Evolutionary conservation across 345 rosid genomes (phyloP), one percentile per base, ranked within the genome.

Genomic region (Arabis alpina): DNA sequence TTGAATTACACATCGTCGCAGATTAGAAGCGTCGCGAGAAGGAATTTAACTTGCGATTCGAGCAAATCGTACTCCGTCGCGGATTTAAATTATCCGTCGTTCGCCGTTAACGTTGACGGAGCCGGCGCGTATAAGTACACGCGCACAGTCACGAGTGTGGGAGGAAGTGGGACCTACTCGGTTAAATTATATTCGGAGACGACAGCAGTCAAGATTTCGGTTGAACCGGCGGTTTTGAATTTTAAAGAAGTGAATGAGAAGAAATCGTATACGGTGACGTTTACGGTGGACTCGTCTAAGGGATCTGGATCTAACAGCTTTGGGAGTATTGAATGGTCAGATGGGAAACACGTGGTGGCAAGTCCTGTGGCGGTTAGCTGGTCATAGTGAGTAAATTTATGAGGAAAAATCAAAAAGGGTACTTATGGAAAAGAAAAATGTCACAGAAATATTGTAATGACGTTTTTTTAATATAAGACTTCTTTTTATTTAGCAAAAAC

Each of bases 351-450:
- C 74, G 74, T 69, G 48, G 98, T 91, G 13, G 84, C 81, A 4
- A 93, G 97, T 69, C 94, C 98, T n/a, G 80, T 93, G 54, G 96
- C 87, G 2, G 58, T 93, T 76, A 87, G 76, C 75, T 91, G 98
- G 97, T 65, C 76, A 68, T 87, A 73, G 80, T 65, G 4, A n/a
- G 78, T 70, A 70, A 70, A 50, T 70, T 63, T 3, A 12, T 49
- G 14, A 19, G 6, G 50, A 55, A 28, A 28, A 23, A 14, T 34
- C 39, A 1, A n/a, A n/a, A 61, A 53, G 70, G 69, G 42, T 27
- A 28, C 3, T 56, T 25, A 15, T 34, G 25, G 59, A 40, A 57
- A 10, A 58, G 27, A 24, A 15, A 14, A 7, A 28, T 12, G 71
- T 10, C 51, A 37, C n/a, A 25, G 51, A 64, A 32, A 27, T 55